These are phyloP conservation scores for Fusarium mangiferae DNA, from an alignment of 2,329 filamentous ascomycete genomes.

Conservation along the genomic window DNA sequence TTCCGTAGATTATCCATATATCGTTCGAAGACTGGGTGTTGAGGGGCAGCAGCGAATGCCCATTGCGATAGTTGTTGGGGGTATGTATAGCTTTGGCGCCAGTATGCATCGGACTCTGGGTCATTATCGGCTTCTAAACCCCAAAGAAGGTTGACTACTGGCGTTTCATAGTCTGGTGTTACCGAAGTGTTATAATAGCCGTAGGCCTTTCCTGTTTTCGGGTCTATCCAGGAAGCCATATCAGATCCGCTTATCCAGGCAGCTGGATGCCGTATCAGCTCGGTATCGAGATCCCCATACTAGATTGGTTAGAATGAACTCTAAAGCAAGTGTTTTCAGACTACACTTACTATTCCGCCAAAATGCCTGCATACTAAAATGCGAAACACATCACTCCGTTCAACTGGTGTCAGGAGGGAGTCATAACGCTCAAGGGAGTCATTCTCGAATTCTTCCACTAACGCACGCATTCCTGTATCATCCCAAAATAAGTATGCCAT, in stretches of 20 bases:
- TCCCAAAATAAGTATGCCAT: conserved; percentile 8
- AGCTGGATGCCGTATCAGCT: background rate
- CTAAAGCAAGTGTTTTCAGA: rapidly evolving
- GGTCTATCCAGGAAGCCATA: background rate
- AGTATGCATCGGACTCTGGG: background rate
- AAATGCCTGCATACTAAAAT: background rate
- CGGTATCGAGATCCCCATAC: conserved; percentile 1
- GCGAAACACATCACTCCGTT: background rate
- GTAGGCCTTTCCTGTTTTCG: background rate
- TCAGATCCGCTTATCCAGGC: background rate
- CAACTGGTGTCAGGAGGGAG: background rate
- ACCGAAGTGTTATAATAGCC: background rate
- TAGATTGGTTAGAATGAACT: background rate
- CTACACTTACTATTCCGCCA: background rate
- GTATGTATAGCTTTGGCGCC: background rate
- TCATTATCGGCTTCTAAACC: background rate
- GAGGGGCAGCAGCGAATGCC: background rate
- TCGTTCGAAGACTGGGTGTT: background rate
- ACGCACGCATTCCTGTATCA: background rate
- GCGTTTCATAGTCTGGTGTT: background rate
- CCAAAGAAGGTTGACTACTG: background rate
- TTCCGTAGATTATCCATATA: background rate
- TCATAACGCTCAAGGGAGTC: background rate
- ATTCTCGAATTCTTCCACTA: background rate
- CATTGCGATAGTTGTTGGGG: conserved; percentile 7